Percentiles rank a stretch among this genome's conserved stretches.
These are phyloP conservation scores for Rhynchospora tenuis DNA, from an alignment of 176 grass and related monocot genomes.

Conservation along the genomic window DNA sequence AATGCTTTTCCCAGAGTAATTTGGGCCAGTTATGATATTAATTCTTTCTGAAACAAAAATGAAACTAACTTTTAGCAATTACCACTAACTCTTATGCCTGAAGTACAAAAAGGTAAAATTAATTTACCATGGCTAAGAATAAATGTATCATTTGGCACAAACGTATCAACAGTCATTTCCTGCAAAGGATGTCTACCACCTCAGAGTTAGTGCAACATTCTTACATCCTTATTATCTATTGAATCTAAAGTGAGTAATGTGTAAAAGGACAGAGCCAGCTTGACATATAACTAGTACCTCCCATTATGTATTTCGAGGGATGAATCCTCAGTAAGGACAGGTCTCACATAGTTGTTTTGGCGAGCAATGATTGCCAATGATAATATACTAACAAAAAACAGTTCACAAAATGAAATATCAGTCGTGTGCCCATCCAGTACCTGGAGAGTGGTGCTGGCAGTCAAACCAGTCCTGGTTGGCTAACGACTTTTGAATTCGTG, in stretches of 20 bases:
- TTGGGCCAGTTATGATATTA: constrained; percentile 93
- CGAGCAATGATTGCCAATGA: constrained; percentile 74
- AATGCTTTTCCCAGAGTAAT: constrained; percentile 98
- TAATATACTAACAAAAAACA: constrained; percentile 55
- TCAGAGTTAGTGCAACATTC: constrained; percentile 9
- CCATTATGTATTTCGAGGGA: constrained; percentile 88
- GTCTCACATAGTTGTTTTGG: constrained; percentile 84
- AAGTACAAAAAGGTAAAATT: background rate
- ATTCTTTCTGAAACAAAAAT: constrained; percentile 63
- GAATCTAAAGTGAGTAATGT: background rate
- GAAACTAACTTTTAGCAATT: background rate
- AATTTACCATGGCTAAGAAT: constrained; percentile 51
- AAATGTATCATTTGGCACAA: constrained; percentile 91
- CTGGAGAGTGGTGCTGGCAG: background rate
- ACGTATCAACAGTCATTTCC: constrained; percentile 98
- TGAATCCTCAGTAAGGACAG: constrained; percentile 77
- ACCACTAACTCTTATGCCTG: background rate
- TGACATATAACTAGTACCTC: constrained; percentile 51
- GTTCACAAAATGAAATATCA: constrained; percentile 11
- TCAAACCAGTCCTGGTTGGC: background rate
- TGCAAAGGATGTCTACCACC: constrained; percentile 85
- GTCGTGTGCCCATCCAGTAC: background rate
- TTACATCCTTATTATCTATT: background rate
- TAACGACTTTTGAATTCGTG: background rate
- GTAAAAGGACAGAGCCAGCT: background rate